Evolutionary conservation across 352 stramenopile species (phyloP).

Genomic region (Phytophthora constricta): DNA sequence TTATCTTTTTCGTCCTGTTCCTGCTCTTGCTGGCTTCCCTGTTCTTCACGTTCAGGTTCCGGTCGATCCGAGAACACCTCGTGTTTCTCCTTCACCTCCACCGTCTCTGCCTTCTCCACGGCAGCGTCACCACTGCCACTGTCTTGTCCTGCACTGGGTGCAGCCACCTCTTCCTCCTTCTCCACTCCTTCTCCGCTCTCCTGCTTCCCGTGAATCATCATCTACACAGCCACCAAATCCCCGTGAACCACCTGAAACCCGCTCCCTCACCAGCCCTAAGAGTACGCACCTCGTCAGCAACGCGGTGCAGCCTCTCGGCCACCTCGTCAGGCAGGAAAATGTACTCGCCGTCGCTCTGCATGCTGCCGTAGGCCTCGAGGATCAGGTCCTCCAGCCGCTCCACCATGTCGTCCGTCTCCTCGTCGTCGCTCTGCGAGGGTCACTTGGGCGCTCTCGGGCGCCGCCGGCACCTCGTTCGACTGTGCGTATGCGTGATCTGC

Average conservation of each 20-base stretch:
- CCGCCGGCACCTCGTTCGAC: constrained; percentile 5
- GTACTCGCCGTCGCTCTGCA: constrained; percentile 83
- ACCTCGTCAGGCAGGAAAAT: constrained; percentile 79
- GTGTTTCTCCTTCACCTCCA: constrained; percentile 16
- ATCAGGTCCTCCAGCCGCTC: constrained; percentile 77
- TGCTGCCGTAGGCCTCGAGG: constrained; percentile 83
- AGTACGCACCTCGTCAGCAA: constrained; percentile 57
- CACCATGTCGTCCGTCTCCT: constrained; percentile 33
- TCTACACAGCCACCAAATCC: constrained; percentile 19
- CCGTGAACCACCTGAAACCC: not conserved
- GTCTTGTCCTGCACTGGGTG: constrained; percentile 25
- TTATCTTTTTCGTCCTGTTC: constrained; percentile 13
- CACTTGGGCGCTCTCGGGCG: constrained; percentile 11
- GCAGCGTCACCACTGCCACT: constrained; percentile 22
- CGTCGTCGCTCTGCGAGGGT: constrained; percentile 11
- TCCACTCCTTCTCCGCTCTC: constrained; percentile 29
- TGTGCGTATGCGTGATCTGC: not conserved
- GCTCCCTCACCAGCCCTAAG: not conserved
- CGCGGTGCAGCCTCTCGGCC: constrained; percentile 66
- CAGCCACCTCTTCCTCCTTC: constrained; percentile 9
- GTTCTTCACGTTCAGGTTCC: constrained; percentile 42
- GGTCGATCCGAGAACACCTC: constrained; percentile 22
- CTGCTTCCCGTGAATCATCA: constrained; percentile 28
- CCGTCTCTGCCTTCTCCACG: constrained; percentile 5
- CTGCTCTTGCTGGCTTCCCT: constrained; percentile 35